Base-by-base conservation (phyloP, 768 basidiomycete species). In the Ramaria sp. region DNA sequence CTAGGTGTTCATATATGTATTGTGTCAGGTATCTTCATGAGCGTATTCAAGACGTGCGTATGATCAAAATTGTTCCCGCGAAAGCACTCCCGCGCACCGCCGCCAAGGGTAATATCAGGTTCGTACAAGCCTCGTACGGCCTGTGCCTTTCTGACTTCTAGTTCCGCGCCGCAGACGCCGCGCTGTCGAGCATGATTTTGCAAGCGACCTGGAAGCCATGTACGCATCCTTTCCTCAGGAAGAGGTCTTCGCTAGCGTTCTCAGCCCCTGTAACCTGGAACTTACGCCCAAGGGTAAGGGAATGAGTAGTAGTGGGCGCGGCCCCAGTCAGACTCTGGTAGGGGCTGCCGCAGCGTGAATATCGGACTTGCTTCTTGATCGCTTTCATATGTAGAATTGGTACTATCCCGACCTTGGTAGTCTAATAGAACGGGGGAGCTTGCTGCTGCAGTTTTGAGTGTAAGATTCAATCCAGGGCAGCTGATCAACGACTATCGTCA, bases 41-140 rank as follows among this genome's bases (percentile, higher is more conserved):
- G 51, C 63, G 65, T 10, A 63, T 72, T 19, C 60, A 61, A 10
- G 57, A 48, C 10, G 46, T 59, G 3, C 13, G 49, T 3, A 66
- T 66, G 43, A 67, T 72, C 41, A 57, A 70, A 9, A 19, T 63
- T 30, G 52, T 48, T 27, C 58, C 45, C 13, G 46, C 51, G 17
- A 43, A 38, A 52, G 48, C 38, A 38, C 56, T 30, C 54, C 66
- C 30, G 58, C 52, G 54, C 51, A 64, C 19, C 43, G 64, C 20
- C 64, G 64, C 33, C 39, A 58, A 58, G 43, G 54, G 54, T 6
- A 56, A 56, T 27, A 56, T 56, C 47, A 19, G 54, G 54, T 56
- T n/a, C n/a, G 54, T 34, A n/a, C 37, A 22, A 11, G 15, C 20
- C 49, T n/a, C 31, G 7, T 22, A 1, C 12, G 2, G 2, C 22